These are phyloP conservation scores for Pouteria glomerata DNA, from an alignment of 148 eudicot genomes.

Conservation along the genomic window DNA sequence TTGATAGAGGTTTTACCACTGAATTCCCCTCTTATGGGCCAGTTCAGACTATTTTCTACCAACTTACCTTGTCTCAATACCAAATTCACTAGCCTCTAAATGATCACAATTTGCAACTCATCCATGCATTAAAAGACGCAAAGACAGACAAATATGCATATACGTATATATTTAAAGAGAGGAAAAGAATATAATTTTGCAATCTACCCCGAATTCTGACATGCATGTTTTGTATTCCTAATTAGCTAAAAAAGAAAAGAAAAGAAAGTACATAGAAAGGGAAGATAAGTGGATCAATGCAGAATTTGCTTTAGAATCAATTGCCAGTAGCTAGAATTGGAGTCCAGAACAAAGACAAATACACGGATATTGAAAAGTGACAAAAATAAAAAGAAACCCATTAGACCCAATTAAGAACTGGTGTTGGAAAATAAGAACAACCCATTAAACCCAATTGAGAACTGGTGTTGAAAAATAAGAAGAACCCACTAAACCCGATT, in stretches of 20 bases:
- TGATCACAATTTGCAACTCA: neutral
- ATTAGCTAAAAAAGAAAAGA: neutral
- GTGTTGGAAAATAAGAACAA: no score
- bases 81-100: conserved; percentile 1
- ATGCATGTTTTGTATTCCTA: neutral
- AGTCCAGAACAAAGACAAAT: neutral
- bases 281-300: no score
- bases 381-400: no score
- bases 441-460: no score
- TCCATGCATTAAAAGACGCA: no score
- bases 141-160: neutral
- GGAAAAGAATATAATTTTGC: neutral
- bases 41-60: neutral
- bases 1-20: no score
- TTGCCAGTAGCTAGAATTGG: neutral
- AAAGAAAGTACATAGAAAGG: neutral
- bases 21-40: no score
- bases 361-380: neutral
- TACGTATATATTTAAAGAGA: neutral
- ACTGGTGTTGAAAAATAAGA: neutral
- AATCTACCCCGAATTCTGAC: neutral
- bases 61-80: neutral
- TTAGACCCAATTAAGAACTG: no score
- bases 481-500: neutral
- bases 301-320: neutral